Conservation (phyloP, 768 basidiomycete genomes). For the Agaricus sinodeliciosus region DNA sequence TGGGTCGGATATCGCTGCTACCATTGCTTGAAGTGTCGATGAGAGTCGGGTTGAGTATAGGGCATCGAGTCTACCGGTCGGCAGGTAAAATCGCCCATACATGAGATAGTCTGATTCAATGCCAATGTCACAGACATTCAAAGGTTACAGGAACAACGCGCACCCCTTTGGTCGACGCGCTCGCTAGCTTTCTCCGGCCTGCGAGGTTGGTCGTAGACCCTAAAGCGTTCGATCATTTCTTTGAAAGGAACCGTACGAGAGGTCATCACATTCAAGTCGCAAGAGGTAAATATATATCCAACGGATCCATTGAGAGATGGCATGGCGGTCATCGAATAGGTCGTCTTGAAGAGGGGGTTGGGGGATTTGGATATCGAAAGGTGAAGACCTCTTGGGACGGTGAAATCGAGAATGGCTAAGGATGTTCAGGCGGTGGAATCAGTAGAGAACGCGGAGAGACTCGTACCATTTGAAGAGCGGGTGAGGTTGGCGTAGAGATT, state of each 20-base stretch:
- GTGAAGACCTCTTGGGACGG: constrained; percentile 74
- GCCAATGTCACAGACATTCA: constrained; percentile 14
- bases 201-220: constrained; percentile 74
- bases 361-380: constrained; percentile 84
- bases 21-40: constrained; percentile 71
- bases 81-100: constrained; percentile 88
- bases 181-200: constrained; percentile 77
- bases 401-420: constrained; percentile 87
- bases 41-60: constrained; percentile 79
- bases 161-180: constrained; percentile 70
- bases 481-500: constrained; percentile 89
- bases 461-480: constrained; percentile 76
- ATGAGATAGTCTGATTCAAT: constrained; percentile 69
- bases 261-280: constrained; percentile 64
- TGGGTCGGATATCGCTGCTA: constrained; percentile 84
- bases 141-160: neutral
- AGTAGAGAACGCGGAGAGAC: constrained; percentile 2
- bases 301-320: constrained; percentile 90
- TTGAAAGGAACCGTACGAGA: constrained; percentile 76
- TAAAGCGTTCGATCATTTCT: constrained; percentile 86
- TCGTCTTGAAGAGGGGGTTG: constrained; percentile 82
- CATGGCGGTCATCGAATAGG: constrained; percentile 89
- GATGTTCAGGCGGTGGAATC: neutral
- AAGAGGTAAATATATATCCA: constrained; percentile 90
- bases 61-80: constrained; percentile 83